phyloP scores from a whole-genome alignment of 331 rosid species.

The Rhamnella rubrinervis region DNA sequence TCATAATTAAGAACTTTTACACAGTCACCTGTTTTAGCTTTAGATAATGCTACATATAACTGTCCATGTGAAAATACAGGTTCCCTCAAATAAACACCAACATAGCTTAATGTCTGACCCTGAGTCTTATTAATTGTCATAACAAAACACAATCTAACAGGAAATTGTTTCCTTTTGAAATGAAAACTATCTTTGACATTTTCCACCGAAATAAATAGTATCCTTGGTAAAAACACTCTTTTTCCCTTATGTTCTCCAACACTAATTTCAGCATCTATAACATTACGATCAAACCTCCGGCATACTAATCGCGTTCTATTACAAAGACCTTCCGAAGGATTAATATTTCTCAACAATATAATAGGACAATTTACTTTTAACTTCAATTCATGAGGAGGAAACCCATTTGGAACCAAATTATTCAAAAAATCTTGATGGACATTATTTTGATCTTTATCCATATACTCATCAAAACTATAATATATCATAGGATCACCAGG shows the following conservation, averaged over 20 bases:
- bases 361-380: constrained; percentile 1
- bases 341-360: background rate
- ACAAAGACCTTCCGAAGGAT: background rate
- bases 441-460: background rate
- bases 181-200: background rate
- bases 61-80: no score
- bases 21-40: no score
- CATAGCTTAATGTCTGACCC: constrained; percentile 7
- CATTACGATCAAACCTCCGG: background rate
- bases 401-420: background rate
- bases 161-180: constrained; percentile 6
- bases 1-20: no score
- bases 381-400: background rate
- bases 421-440: constrained; percentile 10
- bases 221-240: background rate
- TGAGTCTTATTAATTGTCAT: constrained; percentile 19
- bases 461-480: constrained; percentile 4
- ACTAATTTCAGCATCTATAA: no score
- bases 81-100: no score
- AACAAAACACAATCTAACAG: background rate
- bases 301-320: no score
- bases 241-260: no score
- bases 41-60: no score
- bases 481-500: background rate
- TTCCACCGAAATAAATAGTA: background rate